Base-by-base conservation (phyloP, 2,329 filamentous ascomycete species). In the Stromatinia cepivora region DNA sequence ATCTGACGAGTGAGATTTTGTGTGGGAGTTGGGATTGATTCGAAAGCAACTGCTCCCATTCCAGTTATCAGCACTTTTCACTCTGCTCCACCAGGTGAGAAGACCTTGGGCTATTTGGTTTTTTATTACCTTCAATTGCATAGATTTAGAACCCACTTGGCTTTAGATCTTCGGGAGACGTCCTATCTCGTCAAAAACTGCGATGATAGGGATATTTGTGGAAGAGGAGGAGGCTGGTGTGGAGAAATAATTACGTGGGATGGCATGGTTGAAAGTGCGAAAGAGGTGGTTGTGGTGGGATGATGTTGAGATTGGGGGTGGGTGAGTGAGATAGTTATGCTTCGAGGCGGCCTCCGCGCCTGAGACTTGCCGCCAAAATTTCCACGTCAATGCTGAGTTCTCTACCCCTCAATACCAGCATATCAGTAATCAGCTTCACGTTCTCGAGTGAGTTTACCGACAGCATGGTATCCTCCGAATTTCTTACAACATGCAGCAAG, bases 1-100 rank as follows among this genome's bases (percentile, higher is more conserved):
- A 31, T 31, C 31, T 31, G 31, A 31, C 31, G 31, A 31, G 31
- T 31, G 31, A 31, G 31, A 31, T 31, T 31, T 31, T 31, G 31
- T 31, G 4, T 31, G 20, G 8, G 15, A 0, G 4, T 28, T 4
- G 3, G 28, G 7, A 53, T 28, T 15, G 31, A 88, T 25, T 82
- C 92, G 72, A 87, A 89, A 71, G 83, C 79, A 74, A 75, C 76
- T 59, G 74, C 79, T 22, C 73, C 79, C 25, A 76, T 78, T 34
- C 74, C 71, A 28, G 42, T 71, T 62, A 68, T 70, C 53, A 71
- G 69, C 45, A 67, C 69, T n/a, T 74, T 73, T 69, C 68, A 73
- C 34, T 72, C 72, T 62, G 68, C 74, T 70, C 66, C 72, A 69
- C 73, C 31, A 31, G 31, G 31, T 31, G 39, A 6, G 39, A 42